Evolutionary conservation across 1,139 yeast species (phyloP).

Genomic region (Komagataea norvegica): DNA sequence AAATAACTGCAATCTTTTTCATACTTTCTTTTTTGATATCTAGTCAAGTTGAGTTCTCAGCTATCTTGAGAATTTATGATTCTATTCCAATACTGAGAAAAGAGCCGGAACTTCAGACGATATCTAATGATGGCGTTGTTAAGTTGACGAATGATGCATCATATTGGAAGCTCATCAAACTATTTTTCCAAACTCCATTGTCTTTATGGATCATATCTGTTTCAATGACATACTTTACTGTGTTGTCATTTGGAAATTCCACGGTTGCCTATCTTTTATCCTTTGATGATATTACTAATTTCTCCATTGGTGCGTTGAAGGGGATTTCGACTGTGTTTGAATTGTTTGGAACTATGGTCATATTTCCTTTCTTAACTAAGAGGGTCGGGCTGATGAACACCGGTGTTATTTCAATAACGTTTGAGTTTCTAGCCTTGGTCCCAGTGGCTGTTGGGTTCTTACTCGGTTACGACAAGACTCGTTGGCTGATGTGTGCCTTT

Average conservation of each 20-base stretch:
- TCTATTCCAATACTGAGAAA: slow-evolving; percentile 25
- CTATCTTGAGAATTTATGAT: slow-evolving; percentile 31
- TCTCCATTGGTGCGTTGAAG: slow-evolving; percentile 30
- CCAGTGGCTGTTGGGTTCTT: slow-evolving; percentile 17
- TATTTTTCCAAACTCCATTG: slow-evolving; percentile 46
- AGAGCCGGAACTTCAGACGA: no score
- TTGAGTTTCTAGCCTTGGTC: slow-evolving; percentile 20
- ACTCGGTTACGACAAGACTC: slow-evolving; percentile 10
- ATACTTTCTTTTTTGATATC: slow-evolving; percentile 29
- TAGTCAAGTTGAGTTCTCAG: slow-evolving; percentile 30
- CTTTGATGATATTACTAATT: slow-evolving; percentile 27
- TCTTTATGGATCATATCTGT: slow-evolving; percentile 42
- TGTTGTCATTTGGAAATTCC: slow-evolving; percentile 33
- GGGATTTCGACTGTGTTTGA: slow-evolving; percentile 29
- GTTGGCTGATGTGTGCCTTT: slow-evolving; percentile 25
- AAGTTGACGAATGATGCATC: slow-evolving; percentile 7
- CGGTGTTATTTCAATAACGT: slow-evolving; percentile 29
- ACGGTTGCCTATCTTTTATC: slow-evolving; percentile 30
- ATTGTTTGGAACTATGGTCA: slow-evolving; percentile 27
- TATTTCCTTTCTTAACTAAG: slow-evolving; percentile 27
- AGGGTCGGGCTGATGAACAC: slow-evolving; percentile 28
- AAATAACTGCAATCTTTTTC: slow-evolving; percentile 24
- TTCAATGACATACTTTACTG: slow-evolving; percentile 32
- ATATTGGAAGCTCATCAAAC: slow-evolving; percentile 26
- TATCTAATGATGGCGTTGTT: no score